A percentile compares a stretch with the other conserved stretches of the same genome.
These are phyloP conservation scores for Pseudoneurospora amorphoporcata DNA, from an alignment of 495 filamentous ascomycete species.

Conservation along the genomic window DNA sequence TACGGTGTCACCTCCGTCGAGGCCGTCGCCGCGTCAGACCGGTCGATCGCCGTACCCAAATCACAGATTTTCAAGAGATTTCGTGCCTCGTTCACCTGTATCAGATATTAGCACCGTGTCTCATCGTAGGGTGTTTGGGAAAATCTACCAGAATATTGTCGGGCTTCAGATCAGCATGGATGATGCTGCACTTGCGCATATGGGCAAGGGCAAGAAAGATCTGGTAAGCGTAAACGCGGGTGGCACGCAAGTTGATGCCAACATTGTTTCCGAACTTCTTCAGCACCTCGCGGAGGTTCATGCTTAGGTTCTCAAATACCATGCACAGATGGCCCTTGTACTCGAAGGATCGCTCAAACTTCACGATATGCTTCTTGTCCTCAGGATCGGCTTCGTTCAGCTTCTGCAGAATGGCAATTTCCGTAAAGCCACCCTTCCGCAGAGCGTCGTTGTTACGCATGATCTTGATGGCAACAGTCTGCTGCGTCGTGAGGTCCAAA, in stretches of 20 bases:
- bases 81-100: constrained; percentile 65
- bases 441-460: constrained; percentile 91
- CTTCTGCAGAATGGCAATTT: constrained; percentile 82
- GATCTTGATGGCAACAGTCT: constrained; percentile 81
- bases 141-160: constrained; percentile 74
- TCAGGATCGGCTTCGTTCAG: constrained; percentile 74
- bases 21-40: constrained; percentile 53
- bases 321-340: constrained; percentile 94
- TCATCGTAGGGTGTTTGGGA: neutral
- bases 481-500: constrained; percentile 61
- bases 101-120: neutral
- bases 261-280: constrained; percentile 94
- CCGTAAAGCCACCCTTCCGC: constrained; percentile 86
- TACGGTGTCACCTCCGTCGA: constrained; percentile 85
- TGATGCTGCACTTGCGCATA: constrained; percentile 80
- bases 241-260: constrained; percentile 77
- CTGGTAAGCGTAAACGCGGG: constrained; percentile 82
- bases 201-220: constrained; percentile 83
- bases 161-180: constrained; percentile 93
- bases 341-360: constrained; percentile 77
- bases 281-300: constrained; percentile 89
- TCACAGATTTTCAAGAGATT: constrained; percentile 91
- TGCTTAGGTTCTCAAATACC: constrained; percentile 89
- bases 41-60: constrained; percentile 84
- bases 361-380: constrained; percentile 86